A percentile compares a stretch with the other conserved stretches of the same genome.
These are phyloP conservation scores for Mangifera indica DNA, from an alignment of 345 rosid genomes.

Conservation along the genomic window DNA sequence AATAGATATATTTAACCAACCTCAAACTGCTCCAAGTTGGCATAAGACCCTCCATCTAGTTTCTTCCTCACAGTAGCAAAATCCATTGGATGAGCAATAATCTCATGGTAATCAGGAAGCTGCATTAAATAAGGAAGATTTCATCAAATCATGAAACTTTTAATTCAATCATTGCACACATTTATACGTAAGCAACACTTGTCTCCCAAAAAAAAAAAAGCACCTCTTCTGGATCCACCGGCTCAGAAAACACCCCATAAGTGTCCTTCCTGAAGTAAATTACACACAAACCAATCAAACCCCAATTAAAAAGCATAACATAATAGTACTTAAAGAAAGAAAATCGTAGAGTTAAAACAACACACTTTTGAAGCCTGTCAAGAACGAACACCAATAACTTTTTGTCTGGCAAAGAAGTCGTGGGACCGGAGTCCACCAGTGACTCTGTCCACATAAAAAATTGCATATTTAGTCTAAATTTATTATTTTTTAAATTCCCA, in stretches of 20 bases:
- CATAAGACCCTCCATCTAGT: slow-evolving; percentile 59
- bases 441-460: slow-evolving; percentile 71
- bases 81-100: slow-evolving; percentile 85
- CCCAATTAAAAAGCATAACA: slow-evolving; percentile 19
- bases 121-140: slow-evolving; percentile 31
- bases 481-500: slow-evolving; percentile 29
- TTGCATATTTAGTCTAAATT: slow-evolving; percentile 27
- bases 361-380: slow-evolving; percentile 98
- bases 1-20: slow-evolving; percentile 31
- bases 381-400: slow-evolving; percentile 97
- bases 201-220: slow-evolving; percentile 8
- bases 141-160: slow-evolving; percentile 13
- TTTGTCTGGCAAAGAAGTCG: slow-evolving; percentile 96
- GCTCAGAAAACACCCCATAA: slow-evolving; percentile 90
- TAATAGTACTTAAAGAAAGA: background rate
- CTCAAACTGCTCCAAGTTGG: slow-evolving; percentile 85
- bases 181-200: slow-evolving; percentile 5
- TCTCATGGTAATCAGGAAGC: slow-evolving; percentile 97
- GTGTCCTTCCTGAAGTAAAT: slow-evolving; percentile 78
- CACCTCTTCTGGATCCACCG: slow-evolving; percentile 90
- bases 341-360: slow-evolving; percentile 28
- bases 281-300: slow-evolving; percentile 25
- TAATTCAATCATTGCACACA: background rate
- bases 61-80: slow-evolving; percentile 75
- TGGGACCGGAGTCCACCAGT: slow-evolving; percentile 84